These are phyloP conservation scores for Aaosphaeria pasadenensis DNA, from an alignment of 2,329 filamentous ascomycete genomes.

Conservation along the genomic window DNA sequence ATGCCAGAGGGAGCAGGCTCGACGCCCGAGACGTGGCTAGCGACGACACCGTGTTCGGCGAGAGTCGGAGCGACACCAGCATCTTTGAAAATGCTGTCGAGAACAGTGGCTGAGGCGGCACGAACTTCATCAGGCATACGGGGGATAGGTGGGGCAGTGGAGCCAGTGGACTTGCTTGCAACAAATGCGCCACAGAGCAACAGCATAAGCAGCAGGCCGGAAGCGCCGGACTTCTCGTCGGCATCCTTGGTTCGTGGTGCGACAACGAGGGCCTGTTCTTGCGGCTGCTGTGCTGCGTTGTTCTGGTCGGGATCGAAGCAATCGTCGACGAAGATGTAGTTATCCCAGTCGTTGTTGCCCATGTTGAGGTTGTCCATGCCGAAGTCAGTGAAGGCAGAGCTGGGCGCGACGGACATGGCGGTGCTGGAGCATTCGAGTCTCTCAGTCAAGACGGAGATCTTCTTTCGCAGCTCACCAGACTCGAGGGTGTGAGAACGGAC, in stretches of 20 bases:
- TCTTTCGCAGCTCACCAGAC: constrained; percentile 87
- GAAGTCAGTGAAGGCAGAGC: constrained; percentile 64
- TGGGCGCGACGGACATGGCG: constrained; percentile 49
- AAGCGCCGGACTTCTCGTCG: constrained; percentile 64
- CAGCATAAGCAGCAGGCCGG: constrained; percentile 86
- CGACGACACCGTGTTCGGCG: constrained; percentile 40
- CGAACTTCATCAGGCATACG: constrained; percentile 78
- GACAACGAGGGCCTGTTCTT: constrained; percentile 40
- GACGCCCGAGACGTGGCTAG: constrained; percentile 50
- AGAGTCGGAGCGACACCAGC: constrained; percentile 56
- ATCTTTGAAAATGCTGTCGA: constrained; percentile 80
- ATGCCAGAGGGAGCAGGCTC: constrained; percentile 38
- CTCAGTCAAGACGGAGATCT: constrained; percentile 77
- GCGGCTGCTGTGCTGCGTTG: constrained; percentile 30
- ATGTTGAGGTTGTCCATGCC: constrained; percentile 86
- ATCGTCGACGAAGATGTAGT: constrained; percentile 73
- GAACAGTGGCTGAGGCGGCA: constrained; percentile 71
- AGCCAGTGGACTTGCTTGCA: constrained; percentile 76
- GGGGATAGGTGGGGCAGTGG: constrained; percentile 68
- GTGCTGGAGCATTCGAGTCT: constrained; percentile 58
- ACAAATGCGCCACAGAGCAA: constrained; percentile 96
- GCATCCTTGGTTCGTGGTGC: constrained; percentile 42
- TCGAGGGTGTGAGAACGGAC: constrained; percentile 85
- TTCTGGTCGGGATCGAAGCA: constrained; percentile 57
- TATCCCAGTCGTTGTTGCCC: constrained; percentile 74